Evolutionary conservation across 2,329 filamentous ascomycete genomes (phyloP), one percentile per base, ranked within the genome.

Genomic region (Claviceps sp.): DNA sequence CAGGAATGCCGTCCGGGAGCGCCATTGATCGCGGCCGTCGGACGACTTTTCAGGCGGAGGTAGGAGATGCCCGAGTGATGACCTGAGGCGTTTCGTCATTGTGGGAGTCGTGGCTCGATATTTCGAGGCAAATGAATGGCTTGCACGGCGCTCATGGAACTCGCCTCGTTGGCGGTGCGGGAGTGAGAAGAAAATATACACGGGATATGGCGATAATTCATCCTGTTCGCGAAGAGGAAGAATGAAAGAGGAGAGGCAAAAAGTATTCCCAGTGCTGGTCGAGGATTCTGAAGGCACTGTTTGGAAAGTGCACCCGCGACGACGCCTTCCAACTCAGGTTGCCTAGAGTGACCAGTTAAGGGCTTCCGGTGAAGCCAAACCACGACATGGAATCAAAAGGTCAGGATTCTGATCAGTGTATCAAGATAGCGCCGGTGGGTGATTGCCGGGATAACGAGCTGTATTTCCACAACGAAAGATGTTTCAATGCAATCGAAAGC

Each of bases 11-110:
- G 75, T 67, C 40, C 76, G 67, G 1, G 74, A 78, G 1, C 74
- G 73, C 76, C 76, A 80, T 57, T 77, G 72, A 62, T 79, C 76
- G 46, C 70, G 68, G 0, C 69, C 69, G 55, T 72, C 69, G 16
- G 65, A 63, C 2, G 67, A 63, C 51, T 20, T 22, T 8, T 22
- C 2, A 43, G 41, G 41, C 20, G 41, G 4, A 43, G 41, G 20
- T 5, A 43, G 4, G 1, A 43, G 0, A 43, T 43, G 22, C 2
- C 41, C 22, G 41, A 43, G 5, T 3, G 41, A 5, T 9, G 18
- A 14, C 3, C 3, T 43, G 20, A 43, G 20, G 5, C 2, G 4
- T 43, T 43, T 13, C 41, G 16, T 20, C 20, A 24, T 43, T n/a
- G 18, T 20, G 5, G 18, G 41, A 43, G 20, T 43, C 41, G 41